phyloP scores from a whole-genome alignment of 495 filamentous ascomycete genomes.

The Neurospora sublineolata region DNA sequence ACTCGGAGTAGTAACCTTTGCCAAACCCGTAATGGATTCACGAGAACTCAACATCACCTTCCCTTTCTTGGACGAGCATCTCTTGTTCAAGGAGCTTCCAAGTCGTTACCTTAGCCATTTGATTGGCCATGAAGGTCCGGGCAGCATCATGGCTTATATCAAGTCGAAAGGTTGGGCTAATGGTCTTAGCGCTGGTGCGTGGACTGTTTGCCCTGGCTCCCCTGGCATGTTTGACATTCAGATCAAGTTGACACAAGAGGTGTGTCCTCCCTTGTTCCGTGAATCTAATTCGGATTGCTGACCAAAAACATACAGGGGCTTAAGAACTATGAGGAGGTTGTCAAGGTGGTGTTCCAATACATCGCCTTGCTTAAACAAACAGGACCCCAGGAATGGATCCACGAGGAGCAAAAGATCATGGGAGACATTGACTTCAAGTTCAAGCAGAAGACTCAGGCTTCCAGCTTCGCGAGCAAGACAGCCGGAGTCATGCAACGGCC shows the following conservation, averaged over 20 bases:
- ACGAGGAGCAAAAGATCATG: conserved; percentile 80
- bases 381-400: conserved; percentile 83
- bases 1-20: conserved; percentile 73
- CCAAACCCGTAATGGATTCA: conserved; percentile 93
- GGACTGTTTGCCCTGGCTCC: conserved; percentile 67
- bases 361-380: conserved; percentile 73
- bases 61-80: conserved; percentile 81
- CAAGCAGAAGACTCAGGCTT: conserved; percentile 83
- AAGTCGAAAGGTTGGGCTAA: conserved; percentile 96
- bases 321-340: conserved; percentile 75
- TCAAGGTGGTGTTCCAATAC: conserved; percentile 88
- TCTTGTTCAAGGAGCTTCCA: conserved; percentile 70
- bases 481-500: conserved; percentile 84
- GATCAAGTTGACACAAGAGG: conserved; percentile 78
- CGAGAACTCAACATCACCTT: conserved; percentile 77
- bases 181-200: conserved; percentile 66
- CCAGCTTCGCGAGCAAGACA: conserved; percentile 72
- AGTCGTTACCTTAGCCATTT: conserved; percentile 85
- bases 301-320: conserved; percentile 29
- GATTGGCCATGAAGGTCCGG: conserved; percentile 93
- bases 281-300: not conserved
- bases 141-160: conserved; percentile 88
- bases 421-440: conserved; percentile 90
- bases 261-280: conserved; percentile 6
- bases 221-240: conserved; percentile 68